phyloP scores from a whole-genome alignment of 768 basidiomycete genomes.

The Mycena kentingensis region DNA sequence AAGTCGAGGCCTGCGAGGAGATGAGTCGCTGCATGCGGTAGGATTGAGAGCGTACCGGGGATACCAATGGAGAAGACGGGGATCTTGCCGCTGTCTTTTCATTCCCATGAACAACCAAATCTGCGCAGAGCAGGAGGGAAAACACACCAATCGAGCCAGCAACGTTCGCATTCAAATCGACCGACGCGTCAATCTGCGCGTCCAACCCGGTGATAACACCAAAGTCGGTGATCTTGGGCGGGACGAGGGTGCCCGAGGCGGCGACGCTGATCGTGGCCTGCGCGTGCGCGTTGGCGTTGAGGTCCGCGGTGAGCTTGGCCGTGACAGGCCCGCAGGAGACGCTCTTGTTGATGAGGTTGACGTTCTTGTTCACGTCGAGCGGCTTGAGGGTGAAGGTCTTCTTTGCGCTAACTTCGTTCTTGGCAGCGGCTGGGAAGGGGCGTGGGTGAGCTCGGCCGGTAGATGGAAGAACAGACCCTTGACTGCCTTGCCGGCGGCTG shows the following conservation, averaged over 20 bases:
- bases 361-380: conserved; percentile 11
- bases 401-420: neutral
- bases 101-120: neutral
- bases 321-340: conserved; percentile 2
- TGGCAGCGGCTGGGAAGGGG: neutral
- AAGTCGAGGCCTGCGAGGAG: neutral
- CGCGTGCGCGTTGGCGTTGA: conserved; percentile 17
- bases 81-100: neutral
- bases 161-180: neutral
- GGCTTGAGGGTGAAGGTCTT: conserved; percentile 11
- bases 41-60: neutral
- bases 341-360: conserved; percentile 10
- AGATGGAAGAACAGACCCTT: neutral
- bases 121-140: neutral
- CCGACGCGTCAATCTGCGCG: neutral
- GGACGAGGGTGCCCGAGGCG: conserved; percentile 4
- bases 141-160: neutral
- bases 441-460: no score
- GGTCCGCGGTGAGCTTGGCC: conserved; percentile 4
- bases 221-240: neutral
- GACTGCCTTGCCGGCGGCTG: neutral
- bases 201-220: neutral
- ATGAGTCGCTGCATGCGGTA: neutral
- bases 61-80: neutral
- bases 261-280: conserved; percentile 23